Conservation (phyloP, 805 yeast genomes). For the Candida krabiensis region DNA sequence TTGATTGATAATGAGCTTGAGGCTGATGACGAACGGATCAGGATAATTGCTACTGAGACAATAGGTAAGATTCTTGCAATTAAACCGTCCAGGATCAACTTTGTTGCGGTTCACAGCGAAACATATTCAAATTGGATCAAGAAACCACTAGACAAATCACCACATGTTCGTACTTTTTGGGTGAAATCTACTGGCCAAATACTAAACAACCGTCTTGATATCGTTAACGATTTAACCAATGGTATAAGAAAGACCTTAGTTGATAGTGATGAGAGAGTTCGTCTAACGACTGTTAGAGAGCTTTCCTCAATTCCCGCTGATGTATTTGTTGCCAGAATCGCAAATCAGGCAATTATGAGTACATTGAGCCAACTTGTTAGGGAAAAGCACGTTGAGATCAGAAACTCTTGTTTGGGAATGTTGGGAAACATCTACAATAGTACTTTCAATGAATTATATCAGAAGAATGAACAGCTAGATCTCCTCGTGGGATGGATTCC, state of each 20-base stretch:
- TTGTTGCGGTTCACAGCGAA: slow-evolving; percentile 54
- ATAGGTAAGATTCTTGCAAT: slow-evolving; percentile 63
- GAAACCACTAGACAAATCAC: slow-evolving; percentile 67
- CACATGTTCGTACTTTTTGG: slow-evolving; percentile 70
- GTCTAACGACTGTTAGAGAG: slow-evolving; percentile 58
- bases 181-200: slow-evolving; percentile 54
- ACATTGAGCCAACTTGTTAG: slow-evolving; percentile 65
- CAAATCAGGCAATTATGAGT: slow-evolving; percentile 46
- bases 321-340: slow-evolving; percentile 47
- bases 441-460: slow-evolving; percentile 34
- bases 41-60: slow-evolving; percentile 70
- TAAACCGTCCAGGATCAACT: slow-evolving; percentile 52
- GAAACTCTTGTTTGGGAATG: slow-evolving; percentile 56
- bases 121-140: slow-evolving; percentile 74
- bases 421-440: slow-evolving; percentile 57
- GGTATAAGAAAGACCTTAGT: slow-evolving; percentile 68
- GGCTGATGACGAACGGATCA: slow-evolving; percentile 62
- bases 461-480: slow-evolving; percentile 30
- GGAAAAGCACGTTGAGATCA: slow-evolving; percentile 66
- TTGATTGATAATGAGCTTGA: slow-evolving; percentile 76
- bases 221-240: slow-evolving; percentile 49
- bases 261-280: slow-evolving; percentile 73
- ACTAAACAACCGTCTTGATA: slow-evolving; percentile 43
- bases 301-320: slow-evolving; percentile 47
- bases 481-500: slow-evolving; percentile 56